Percentiles rank a stretch among this genome's conserved stretches.
phyloP scores from a whole-genome alignment of 352 stramenopile species.

The Globisporangium canariense region DNA sequence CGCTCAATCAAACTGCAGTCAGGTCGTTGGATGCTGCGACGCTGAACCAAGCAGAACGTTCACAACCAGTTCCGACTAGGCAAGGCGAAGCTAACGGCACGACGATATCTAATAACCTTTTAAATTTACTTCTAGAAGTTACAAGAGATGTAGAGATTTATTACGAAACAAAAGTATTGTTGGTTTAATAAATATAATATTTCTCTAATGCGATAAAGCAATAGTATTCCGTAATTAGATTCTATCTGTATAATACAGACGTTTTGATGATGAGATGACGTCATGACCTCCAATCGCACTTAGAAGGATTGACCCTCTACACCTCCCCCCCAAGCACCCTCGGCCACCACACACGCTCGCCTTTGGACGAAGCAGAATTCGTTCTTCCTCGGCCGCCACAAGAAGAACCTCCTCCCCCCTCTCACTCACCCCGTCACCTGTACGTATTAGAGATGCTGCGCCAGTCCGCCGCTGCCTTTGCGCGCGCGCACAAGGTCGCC shows the following conservation, averaged over 20 bases:
- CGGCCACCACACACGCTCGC: slow-evolving; percentile 1
- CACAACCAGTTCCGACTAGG: too few relatives aligned
- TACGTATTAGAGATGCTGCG: slow-evolving; percentile 46
- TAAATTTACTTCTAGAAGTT: too few relatives aligned
- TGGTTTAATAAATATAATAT: too few relatives aligned
- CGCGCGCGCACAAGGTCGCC: slow-evolving; percentile 27
- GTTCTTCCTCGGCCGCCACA: slow-evolving; percentile 10
- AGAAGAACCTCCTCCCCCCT: slow-evolving; percentile 5
- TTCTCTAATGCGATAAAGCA: too few relatives aligned
- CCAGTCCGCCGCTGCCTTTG: slow-evolving; percentile 42
- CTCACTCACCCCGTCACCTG: background rate
- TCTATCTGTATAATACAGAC: background rate
- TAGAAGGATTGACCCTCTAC: background rate
- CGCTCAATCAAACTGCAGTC: too few relatives aligned
- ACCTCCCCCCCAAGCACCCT: slow-evolving; percentile 13
- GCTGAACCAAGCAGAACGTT: too few relatives aligned
- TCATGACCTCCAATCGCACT: slow-evolving; percentile 4
- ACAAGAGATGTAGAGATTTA: too few relatives aligned
- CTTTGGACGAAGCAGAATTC: slow-evolving; percentile 14
- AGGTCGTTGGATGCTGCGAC: too few relatives aligned
- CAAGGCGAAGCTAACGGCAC: too few relatives aligned
- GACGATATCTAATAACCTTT: too few relatives aligned
- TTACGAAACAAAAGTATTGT: too few relatives aligned
- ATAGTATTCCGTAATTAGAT: too few relatives aligned
- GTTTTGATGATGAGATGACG: slow-evolving; percentile 13